Base-by-base conservation (phyloP, 2,329 filamentous ascomycete genomes). In the Tolypocladium tropicale region DNA sequence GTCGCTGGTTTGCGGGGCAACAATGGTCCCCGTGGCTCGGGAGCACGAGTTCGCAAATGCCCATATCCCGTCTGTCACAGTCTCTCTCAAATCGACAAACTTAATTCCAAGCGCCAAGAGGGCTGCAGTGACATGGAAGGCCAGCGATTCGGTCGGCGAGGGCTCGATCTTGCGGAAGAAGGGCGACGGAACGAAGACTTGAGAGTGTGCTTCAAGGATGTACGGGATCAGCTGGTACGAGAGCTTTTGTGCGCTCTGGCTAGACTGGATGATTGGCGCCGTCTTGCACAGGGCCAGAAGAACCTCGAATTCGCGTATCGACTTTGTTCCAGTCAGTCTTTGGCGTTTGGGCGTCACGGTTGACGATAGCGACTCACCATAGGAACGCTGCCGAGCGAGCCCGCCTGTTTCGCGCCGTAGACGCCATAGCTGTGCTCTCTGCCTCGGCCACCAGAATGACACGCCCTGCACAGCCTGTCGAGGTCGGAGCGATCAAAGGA, bases 241-340 rank as follows among this genome's bases (percentile, higher is more conserved):
- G 41, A 99, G 82, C 64, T 84, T 87, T 64, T 89, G 83, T 32
- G 91, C 92, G 66, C 88, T 87, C 58, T 89, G 83, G 46, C 76
- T 71, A 50, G 83, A 85, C 54, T 85, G 79, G 30, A 97, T 79
- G 28, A 84, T 80, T 4, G 90, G 87, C 4, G 92, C 90, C 54
- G 93, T 90, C 73, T 92, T 93, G 77, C 93, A 97, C 30, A 99
- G 79, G 48, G 94, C 90, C 30, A 97, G 75, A 30, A 99, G 80
- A 54, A 95, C 89, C 70, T 99, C 93, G 63, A 96, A 86, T 76
- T 99, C 95, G 65, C 89, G 86, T 55, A 92, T 84, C 54, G 86
- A 89, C 90, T 95, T 68, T 68, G 25, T 23, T 54, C 57, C 34
- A 52, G 56, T 68, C 61, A 68, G 46, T 11, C 46, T 21, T 4